Base-by-base conservation (phyloP, 177 flowering plant genomes). In the Telopea speciosissima region DNA sequence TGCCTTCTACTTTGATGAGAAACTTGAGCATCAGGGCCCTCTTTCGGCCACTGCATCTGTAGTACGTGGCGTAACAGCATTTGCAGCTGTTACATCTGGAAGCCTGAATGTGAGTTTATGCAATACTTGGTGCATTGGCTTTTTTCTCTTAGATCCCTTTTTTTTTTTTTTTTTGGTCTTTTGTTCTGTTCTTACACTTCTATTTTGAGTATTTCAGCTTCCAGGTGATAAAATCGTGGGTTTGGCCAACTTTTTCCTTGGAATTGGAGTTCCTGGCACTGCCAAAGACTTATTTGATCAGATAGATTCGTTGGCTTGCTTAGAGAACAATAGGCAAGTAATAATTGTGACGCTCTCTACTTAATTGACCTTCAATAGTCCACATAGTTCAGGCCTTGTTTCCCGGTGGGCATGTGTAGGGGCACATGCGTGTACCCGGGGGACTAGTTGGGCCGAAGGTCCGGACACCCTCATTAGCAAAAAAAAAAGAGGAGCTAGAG, bases 191-290 rank as follows among this genome's bases (percentile, higher is more conserved):
- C 54, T 72, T 61, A 66, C 24, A 26, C 49, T 62, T 70, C 23
- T 59, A 5, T 33, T 66, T 74, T 77, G 67, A 24, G 24, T 11
- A 68, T 77, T 84, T 75, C 93, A 93, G 98, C 80, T 93, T 77
- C 90, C 92, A 31, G 89, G 86, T 61, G 93, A 88, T 67, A 88
- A 86, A 78, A 76, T 96, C 49, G 72, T 89, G 81, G 98, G 99
- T 63, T 73, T 96, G 84, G 97, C 96, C 28, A 91, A 86, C 70
- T 96, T 85, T 74, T 93, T 96, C 76, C 93, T 96, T 67, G 87
- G 91, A 22, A 73, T 96, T 81, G 98, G 95, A 62, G 78, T 87
- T 78, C 96, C 97, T 72, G 97, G 97, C 52, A 85, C 80, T 77
- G 77, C 89, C 63, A 84, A 87, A 66, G 98, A 93, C 70, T 83